Evolutionary conservation across 106 monocot species (phyloP).

Genomic region (Alisma plantagoaquatica): DNA sequence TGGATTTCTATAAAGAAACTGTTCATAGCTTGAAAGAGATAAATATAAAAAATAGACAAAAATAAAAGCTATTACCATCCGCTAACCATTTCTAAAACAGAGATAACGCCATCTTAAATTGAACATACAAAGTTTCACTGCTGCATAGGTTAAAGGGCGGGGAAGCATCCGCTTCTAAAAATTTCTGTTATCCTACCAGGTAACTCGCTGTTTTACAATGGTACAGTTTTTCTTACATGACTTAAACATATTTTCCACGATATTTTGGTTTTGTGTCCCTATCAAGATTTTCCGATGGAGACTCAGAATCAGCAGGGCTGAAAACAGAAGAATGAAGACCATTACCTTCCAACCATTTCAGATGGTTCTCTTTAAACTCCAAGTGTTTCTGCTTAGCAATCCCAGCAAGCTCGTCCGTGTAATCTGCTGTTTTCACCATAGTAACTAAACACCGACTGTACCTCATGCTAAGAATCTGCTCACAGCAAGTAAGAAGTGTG

Average conservation of each 20-base stretch:
- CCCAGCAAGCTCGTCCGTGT: conserved; percentile 53
- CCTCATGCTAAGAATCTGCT: conserved; percentile 83
- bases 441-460: conserved; percentile 84
- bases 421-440: conserved; percentile 72
- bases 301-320: conserved; percentile 32
- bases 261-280: conserved; percentile 90
- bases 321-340: conserved; percentile 85
- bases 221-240: too few relatives aligned
- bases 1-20: too few relatives aligned
- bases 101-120: too few relatives aligned
- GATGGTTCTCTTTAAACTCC: conserved; percentile 89
- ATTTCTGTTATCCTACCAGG: too few relatives aligned
- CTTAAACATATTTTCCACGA: conserved; percentile 87
- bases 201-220: too few relatives aligned
- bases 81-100: too few relatives aligned
- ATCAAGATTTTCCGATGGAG: conserved; percentile 24
- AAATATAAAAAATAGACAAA: too few relatives aligned
- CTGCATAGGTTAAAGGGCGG: too few relatives aligned
- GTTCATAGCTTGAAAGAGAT: too few relatives aligned
- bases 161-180: too few relatives aligned
- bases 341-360: conserved; percentile 92
- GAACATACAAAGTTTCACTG: too few relatives aligned
- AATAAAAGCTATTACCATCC: too few relatives aligned
- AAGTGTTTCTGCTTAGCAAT: conserved; percentile 40
- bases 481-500: conserved; percentile 43